Evolutionary conservation across 2,329 filamentous ascomycete genomes (phyloP), one percentile per base, ranked within the genome.

Genomic region (Talaromyces pinophilus): DNA sequence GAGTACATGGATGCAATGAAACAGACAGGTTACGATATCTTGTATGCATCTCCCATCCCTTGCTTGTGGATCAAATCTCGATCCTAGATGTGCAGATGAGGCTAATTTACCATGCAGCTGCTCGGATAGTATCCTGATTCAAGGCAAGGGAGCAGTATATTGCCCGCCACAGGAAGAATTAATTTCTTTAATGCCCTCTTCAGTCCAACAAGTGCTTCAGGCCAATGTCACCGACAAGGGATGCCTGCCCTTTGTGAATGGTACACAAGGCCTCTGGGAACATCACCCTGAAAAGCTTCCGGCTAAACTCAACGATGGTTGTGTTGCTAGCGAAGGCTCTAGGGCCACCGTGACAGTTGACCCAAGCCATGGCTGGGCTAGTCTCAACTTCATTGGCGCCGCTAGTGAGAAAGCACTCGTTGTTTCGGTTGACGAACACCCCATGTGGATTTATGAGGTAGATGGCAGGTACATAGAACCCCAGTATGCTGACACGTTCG

Each of bases 51-150:
- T 33, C 2, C 17, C 19, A 57, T 52, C 50, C 55, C 30, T 60
- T 60, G 38, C 54, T 15, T 46, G n/a, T 10, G 25, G 10, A 33
- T 10, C n/a, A 44, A 3, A 60, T 17, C 19, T 17, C 35, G 2
- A 30, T n/a, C 2, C 5, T 8, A 7, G 25, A 44, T 28, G 22
- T 40, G 22, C 22, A 60, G 15, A 15, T 46, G 40, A 28, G 33
- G 17, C 63, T 65, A 44, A 65, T 46, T 33, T 59, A 40, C 30
- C 33, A 19, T 46, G 84, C 25, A 79, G 81, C 0, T 90, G 88
- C 76, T 85, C 86, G 68, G 87, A 89, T 71, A 83, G 86, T 0
- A 77, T 90, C 15, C 75, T 90, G 11, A 80, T 90, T 61, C 89
- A 90, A 66, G 88, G 88, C 28, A 86, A 87, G 61, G 76, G 76